Evolutionary conservation across 31 red algal genomes (phyloP).

Genomic region (Bonnemaisonia californica): DNA sequence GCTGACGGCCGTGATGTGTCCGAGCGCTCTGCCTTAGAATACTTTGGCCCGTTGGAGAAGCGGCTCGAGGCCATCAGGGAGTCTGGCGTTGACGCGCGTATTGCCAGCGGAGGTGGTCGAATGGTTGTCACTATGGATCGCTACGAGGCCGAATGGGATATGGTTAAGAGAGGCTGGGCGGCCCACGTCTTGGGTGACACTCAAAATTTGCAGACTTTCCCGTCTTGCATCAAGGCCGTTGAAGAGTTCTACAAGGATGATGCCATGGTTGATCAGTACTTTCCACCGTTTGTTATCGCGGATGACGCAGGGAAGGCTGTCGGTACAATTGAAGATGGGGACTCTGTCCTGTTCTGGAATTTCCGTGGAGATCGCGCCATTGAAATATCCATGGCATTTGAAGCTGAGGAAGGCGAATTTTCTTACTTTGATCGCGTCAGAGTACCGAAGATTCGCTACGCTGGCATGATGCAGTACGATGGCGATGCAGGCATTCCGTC

Average conservation of each 20-base stretch:
- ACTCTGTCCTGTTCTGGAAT: slow-evolving; percentile 86
- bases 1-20: slow-evolving; percentile 83
- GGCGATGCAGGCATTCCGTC: slow-evolving; percentile 74
- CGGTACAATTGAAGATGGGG: slow-evolving; percentile 75
- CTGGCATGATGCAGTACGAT: slow-evolving; percentile 92
- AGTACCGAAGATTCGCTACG: slow-evolving; percentile 76
- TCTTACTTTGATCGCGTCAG: slow-evolving; percentile 67
- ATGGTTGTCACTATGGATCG: slow-evolving; percentile 92
- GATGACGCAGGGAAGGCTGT: slow-evolving; percentile 69
- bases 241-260: slow-evolving; percentile 82
- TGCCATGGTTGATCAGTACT: slow-evolving; percentile 81
- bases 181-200: slow-evolving; percentile 85
- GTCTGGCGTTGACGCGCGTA: slow-evolving; percentile 60
- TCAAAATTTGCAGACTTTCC: slow-evolving; percentile 56
- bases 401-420: slow-evolving; percentile 72
- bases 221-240: slow-evolving; percentile 61
- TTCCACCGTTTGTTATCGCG: slow-evolving; percentile 77
- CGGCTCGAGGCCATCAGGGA: slow-evolving; percentile 65
- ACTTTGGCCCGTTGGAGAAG: slow-evolving; percentile 89
- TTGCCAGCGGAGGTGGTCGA: slow-evolving; percentile 83
- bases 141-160: slow-evolving; percentile 89
- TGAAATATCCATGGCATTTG: slow-evolving; percentile 88
- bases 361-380: slow-evolving; percentile 88
- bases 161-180: slow-evolving; percentile 83
- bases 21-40: slow-evolving; percentile 75